Conservation (phyloP, 352 stramenopile species). For the Achlya hypogyna region DNA sequence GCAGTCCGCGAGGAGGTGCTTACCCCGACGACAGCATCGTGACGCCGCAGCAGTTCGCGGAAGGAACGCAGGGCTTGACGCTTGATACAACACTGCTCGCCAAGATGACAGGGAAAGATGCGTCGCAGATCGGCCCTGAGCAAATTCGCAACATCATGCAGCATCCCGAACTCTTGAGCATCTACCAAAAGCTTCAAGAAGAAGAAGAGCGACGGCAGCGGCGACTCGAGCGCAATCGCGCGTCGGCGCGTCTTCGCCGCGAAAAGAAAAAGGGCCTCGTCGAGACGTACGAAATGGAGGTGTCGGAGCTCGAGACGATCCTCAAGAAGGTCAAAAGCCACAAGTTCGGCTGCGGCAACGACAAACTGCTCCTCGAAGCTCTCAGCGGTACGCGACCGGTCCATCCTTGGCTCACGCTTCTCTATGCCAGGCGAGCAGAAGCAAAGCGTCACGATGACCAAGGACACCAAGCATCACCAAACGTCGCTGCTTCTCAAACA, state of each 20-base stretch:
- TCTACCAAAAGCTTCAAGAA: conserved; percentile 84
- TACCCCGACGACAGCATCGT: conserved; percentile 33
- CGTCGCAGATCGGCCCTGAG: conserved; percentile 64
- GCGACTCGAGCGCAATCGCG: conserved; percentile 65
- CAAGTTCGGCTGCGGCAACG: conserved; percentile 58
- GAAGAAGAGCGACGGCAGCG: conserved; percentile 72
- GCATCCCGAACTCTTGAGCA: conserved; percentile 67
- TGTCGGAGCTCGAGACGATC: conserved; percentile 81
- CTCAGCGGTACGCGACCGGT: conserved; percentile 37
- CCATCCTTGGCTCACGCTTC: neutral
- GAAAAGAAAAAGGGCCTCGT: conserved; percentile 86
- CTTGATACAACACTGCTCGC: conserved; percentile 73
- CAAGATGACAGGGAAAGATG: conserved; percentile 69
- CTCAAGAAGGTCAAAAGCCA: conserved; percentile 71
- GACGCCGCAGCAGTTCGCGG: conserved; percentile 72
- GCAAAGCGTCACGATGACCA: conserved; percentile 73
- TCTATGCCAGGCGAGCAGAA: conserved; percentile 67
- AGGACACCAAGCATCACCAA: conserved; percentile 76
- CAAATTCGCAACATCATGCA: conserved; percentile 86
- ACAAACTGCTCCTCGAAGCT: conserved; percentile 52
- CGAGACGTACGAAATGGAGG: conserved; percentile 76
- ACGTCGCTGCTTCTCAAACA: conserved; percentile 69
- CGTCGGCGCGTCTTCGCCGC: conserved; percentile 65
- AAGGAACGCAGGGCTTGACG: conserved; percentile 59
- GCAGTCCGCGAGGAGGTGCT: neutral